phyloP scores from a whole-genome alignment of 371 early-diverging fungal species.

The Rhizopus delemar region DNA sequence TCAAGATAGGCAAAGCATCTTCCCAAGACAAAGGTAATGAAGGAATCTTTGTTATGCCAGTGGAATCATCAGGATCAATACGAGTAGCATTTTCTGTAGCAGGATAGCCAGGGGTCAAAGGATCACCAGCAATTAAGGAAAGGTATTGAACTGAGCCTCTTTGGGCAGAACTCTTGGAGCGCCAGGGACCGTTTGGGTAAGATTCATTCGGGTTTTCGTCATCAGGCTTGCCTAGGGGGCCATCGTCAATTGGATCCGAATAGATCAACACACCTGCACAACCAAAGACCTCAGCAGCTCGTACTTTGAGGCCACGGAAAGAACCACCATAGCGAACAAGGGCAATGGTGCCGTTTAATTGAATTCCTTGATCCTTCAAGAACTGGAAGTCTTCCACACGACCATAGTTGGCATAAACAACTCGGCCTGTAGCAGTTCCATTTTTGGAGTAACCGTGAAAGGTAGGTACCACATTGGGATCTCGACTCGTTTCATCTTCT shows the following conservation, averaged over 20 bases:
- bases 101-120: slow-evolving; percentile 66
- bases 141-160: slow-evolving; percentile 63
- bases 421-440: slow-evolving; percentile 61
- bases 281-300: slow-evolving; percentile 62
- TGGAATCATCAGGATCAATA: slow-evolving; percentile 49
- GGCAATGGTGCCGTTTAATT: slow-evolving; percentile 57
- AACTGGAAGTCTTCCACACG: slow-evolving; percentile 59
- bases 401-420: slow-evolving; percentile 75
- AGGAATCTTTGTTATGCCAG: slow-evolving; percentile 60
- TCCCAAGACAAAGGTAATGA: slow-evolving; percentile 68
- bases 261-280: slow-evolving; percentile 64
- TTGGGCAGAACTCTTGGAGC: slow-evolving; percentile 60
- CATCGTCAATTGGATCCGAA: slow-evolving; percentile 67
- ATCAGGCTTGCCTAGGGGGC: slow-evolving; percentile 35
- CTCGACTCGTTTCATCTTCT: slow-evolving; percentile 45
- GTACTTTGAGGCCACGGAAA: slow-evolving; percentile 66
- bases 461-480: slow-evolving; percentile 55
- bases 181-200: slow-evolving; percentile 72
- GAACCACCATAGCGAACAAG: slow-evolving; percentile 64
- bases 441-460: slow-evolving; percentile 68
- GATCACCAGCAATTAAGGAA: slow-evolving; percentile 59
- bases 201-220: slow-evolving; percentile 33
- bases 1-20: slow-evolving; percentile 63
- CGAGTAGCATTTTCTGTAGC: slow-evolving; percentile 59
- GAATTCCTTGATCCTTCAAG: slow-evolving; percentile 51